Conservation (phyloP, 78 protist species). For the Reticulomyxa filosa region DNA sequence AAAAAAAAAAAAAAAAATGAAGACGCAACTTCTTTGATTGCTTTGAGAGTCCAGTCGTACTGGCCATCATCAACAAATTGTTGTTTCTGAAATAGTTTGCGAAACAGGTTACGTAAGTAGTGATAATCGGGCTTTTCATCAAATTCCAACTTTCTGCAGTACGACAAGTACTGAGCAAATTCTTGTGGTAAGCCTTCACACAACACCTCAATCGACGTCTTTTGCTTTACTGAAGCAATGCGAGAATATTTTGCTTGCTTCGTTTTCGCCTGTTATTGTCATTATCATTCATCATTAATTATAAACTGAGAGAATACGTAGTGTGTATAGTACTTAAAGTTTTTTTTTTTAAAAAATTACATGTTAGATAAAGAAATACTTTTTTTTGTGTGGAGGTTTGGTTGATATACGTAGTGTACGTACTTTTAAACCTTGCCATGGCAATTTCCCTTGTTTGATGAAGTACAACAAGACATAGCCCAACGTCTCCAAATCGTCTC, state of each 20-base stretch:
- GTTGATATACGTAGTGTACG: too few relatives aligned
- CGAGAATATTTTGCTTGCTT: slow-evolving; percentile 78
- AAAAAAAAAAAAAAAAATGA: too few relatives aligned
- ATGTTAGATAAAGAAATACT: too few relatives aligned
- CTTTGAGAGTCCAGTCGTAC: too few relatives aligned
- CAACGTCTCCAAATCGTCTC: slow-evolving; percentile 73
- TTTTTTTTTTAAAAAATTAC: too few relatives aligned
- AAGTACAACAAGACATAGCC: slow-evolving; percentile 79
- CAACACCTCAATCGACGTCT: slow-evolving; percentile 52
- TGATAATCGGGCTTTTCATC: slow-evolving; percentile 68
- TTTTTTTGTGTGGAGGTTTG: too few relatives aligned
- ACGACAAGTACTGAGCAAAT: slow-evolving; percentile 31
- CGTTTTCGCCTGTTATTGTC: slow-evolving; percentile 67
- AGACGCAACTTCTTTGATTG: too few relatives aligned
- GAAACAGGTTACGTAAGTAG: slow-evolving; percentile 62
- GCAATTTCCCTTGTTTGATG: slow-evolving; percentile 62
- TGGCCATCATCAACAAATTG: too few relatives aligned
- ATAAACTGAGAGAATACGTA: too few relatives aligned
- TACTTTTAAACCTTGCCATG: slow-evolving; percentile 94
- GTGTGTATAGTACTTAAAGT: too few relatives aligned
- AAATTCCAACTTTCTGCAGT: slow-evolving; percentile 34
- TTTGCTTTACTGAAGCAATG: slow-evolving; percentile 64
- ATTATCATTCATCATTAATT: too few relatives aligned
- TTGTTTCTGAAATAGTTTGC: slow-evolving; percentile 47
- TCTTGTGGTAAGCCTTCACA: slow-evolving; percentile 46